Base-by-base conservation (phyloP, 192 early-diverging fungal species). In the Chytriomyces sp. region DNA sequence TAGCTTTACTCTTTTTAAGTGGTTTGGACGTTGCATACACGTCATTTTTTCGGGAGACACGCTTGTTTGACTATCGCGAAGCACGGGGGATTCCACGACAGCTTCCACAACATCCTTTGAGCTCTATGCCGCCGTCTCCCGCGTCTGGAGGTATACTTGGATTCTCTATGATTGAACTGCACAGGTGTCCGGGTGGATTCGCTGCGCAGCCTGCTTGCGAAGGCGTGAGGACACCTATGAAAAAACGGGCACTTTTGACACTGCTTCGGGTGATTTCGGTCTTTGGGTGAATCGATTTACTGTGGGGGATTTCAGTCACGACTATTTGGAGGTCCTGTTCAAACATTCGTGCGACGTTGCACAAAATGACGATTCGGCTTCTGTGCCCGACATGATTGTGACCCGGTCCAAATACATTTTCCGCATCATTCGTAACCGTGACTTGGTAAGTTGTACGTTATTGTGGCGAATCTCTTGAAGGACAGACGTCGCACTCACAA, bases 61-160 rank as follows among this genome's bases (percentile, higher is more conserved):
- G 7, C 10, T 44, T 44, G 41, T 12, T 8, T 44, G n/a, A 12
- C 19, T 8, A 44, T 12, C 19, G 7, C 19, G 41, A 56, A 56
- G 28, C 8, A 14, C 8, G 7, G 7, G 8, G 19, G 8, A 44
- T 19, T 44, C 41, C 41, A 10, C 41, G 19, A 7, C 8, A 44
- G 41, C 41, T 10, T 19, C 41, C 41, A n/a, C n/a, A n/a, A n/a
- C n/a, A n/a, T n/a, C n/a, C n/a, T n/a, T n/a, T n/a, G n/a, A n/a
- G n/a, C n/a, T n/a, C n/a, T n/a, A n/a, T n/a, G n/a, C n/a, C n/a
- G n/a, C n/a, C 41, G 19, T 56, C 54, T 10, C 8, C 58, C 22
- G 10, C 37, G 17, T 33, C 58, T 60, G 30, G 58, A 5, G 58
- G 58, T 36, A 60, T 60, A 36, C 10, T 60, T 33, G 58, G 58